Evolutionary conservation across 202 grass and related monocot species (phyloP), one percentile per base, ranked within the genome.

Genomic region (Sporobolus alterniflorus): DNA sequence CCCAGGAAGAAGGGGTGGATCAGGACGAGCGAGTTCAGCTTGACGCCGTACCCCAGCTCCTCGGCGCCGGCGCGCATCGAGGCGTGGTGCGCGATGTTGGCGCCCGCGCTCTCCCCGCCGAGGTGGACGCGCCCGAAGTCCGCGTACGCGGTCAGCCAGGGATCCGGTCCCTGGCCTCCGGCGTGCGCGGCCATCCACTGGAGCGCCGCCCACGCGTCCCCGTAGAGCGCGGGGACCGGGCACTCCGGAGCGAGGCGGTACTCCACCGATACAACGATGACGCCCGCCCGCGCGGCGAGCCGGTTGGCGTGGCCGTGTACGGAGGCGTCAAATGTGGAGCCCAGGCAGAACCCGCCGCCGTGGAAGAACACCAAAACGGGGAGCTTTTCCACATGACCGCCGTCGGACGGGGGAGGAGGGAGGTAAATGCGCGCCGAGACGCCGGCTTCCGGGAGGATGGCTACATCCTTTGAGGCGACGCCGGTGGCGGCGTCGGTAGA

Each of bases 291-390:
- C 9, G 83, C 56, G 69, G 91, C 89, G 71, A 98, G 88, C 29
- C 39, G 54, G 76, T 80, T 91, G 72, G 91, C 64, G 86, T 91
- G 88, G 78, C 74, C 78, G 64, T 98, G 86, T 42, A 69, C 79
- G 13, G 49, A 40, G 29, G 74, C 78, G 21, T 86, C 90, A 82
- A 86, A 98, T 16, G 92, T 74, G 21, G 88, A 95, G 14, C 92
- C 92, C 20, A 93, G 70, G 89, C 95, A 95, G 82, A 98, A 95
- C 62, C 90, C 94, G 14, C 92, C 92, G 11, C 94, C 94, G 59
- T 94, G 94, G 80, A 87, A 94, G 80, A 85, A 94, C 7, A 97
- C 83, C 64, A 92, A 76, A 73, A 92, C 76, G 14, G 88, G 92
- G 15, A 97, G 30, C 63, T 85, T 89, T 33, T 42, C 11, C 29